Base-by-base conservation (phyloP, 2,329 filamentous ascomycete species). In the Mycosphaerella arachidis region DNA sequence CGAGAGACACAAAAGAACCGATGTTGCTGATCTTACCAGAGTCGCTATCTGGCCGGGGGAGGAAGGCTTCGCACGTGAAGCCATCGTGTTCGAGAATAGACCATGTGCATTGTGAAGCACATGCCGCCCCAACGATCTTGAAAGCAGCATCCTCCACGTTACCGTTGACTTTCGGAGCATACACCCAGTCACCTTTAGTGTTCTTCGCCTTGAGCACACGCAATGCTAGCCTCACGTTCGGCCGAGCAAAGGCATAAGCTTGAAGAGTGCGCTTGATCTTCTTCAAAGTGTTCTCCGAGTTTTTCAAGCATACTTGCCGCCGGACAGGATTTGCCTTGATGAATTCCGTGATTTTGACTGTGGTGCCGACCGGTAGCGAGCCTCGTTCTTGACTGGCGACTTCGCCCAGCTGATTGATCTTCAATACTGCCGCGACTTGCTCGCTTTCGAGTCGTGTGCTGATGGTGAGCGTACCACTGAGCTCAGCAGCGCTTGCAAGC, bases 331-430 rank as follows among this genome's bases (percentile, higher is more conserved):
- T 71, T 18, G 74, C 73, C 5, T 79, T 75, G 68, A 91, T 86
- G 35, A 92, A 78, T 27, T 82, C 78, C 4, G 77, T 77, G 16
- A 86, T 81, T 53, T 79, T 81, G 33, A 92, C 82, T 1, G 85
- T 88, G 0, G 89, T 92, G 27, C 90, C 90, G n/a, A 86, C 75
- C 0, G 86, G 83, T 53, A 84, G 82, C 5, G 84, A 82, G 18
- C 77, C 73, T 53, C 73, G 75, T 53, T 79, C 73, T 63, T 77
- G 72, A 53, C 71, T 75, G 52, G 59, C 48, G 1, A 72, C 62
- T 60, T 71, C 70, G 60, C 85, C 85, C 55, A 78, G 73, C 51
- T 78, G 73, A 54, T 75, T 75, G 69, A 85, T 82, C 54, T 78
- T 81, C 56, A 86, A 70, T 33, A 71, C 75, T 6, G 77, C 76